Conservation (phyloP, 2,329 filamentous ascomycete genomes). For the Fusarium xylarioides region DNA sequence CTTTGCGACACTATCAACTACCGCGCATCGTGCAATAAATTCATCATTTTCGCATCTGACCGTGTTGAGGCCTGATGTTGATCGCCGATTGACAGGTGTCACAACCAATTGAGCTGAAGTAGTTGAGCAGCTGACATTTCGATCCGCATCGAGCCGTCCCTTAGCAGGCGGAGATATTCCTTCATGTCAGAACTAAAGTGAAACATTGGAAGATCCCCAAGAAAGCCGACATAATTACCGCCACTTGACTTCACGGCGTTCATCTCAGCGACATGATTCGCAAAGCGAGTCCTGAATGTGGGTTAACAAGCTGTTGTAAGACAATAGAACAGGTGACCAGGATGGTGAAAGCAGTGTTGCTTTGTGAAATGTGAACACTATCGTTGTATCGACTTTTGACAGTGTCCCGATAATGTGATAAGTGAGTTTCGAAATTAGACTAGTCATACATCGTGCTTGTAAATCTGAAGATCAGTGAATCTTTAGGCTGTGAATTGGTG, state of each 20-base stretch:
- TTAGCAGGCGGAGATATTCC: background rate
- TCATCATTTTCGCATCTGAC: conserved; percentile 3
- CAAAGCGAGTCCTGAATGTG: background rate
- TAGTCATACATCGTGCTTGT: too few relatives aligned
- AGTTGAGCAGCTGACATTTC: conserved; percentile 4
- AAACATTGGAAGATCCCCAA: conserved; percentile 3
- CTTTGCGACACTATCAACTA: background rate
- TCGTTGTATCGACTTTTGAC: background rate
- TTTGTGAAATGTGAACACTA: background rate
- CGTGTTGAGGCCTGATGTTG: background rate
- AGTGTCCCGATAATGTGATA: background rate
- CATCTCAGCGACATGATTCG: background rate
- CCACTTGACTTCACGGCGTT: background rate
- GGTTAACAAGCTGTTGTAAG: background rate
- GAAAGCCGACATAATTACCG: background rate
- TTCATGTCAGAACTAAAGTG: background rate
- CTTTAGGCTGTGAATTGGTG: background rate
- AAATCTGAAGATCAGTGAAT: background rate
- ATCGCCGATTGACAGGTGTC: background rate
- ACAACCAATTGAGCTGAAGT: conserved; percentile 10
- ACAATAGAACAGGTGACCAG: background rate
- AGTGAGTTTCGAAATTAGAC: background rate
- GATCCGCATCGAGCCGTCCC: background rate
- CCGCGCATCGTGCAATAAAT: background rate
- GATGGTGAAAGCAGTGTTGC: background rate